A percentile compares a stretch with the other conserved stretches of the same genome.
Evolutionary conservation across 768 basidiomycete species (phyloP).

Genomic region (Xanthoconium purpureum): DNA sequence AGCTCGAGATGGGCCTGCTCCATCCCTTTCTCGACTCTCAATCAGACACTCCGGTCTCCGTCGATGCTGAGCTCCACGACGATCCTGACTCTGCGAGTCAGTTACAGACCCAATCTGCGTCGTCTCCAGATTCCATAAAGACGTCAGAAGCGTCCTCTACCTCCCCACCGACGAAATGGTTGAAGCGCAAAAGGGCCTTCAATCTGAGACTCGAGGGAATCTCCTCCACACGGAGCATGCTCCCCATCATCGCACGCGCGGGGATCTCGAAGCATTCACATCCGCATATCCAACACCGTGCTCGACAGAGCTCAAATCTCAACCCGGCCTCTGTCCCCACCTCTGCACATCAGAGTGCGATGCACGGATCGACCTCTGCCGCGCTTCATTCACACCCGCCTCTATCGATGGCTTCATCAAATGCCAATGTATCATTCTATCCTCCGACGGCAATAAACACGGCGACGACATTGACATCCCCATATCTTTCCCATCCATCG

Average conservation of each 20-base stretch:
- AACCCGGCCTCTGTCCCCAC: slow-evolving; percentile 28
- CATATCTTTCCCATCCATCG: slow-evolving; percentile 30
- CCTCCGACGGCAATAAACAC: slow-evolving; percentile 30
- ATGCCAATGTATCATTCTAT: slow-evolving; percentile 22
- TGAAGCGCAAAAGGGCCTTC: slow-evolving; percentile 58
- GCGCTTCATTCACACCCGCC: slow-evolving; percentile 17
- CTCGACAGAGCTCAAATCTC: slow-evolving; percentile 30
- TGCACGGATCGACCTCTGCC: slow-evolving; percentile 10
- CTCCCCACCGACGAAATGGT: slow-evolving; percentile 40
- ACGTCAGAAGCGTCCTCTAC: slow-evolving; percentile 31
- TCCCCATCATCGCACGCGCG: slow-evolving; percentile 17
- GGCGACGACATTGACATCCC: slow-evolving; percentile 32
- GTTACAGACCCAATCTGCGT: slow-evolving; percentile 1
- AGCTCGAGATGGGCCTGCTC: slow-evolving; percentile 49
- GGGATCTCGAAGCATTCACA: slow-evolving; percentile 26
- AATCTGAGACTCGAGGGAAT: slow-evolving; percentile 50
- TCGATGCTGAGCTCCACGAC: slow-evolving; percentile 17
- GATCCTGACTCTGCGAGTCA: slow-evolving; percentile 20
- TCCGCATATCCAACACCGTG: slow-evolving; percentile 27
- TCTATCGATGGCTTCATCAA: slow-evolving; percentile 16
- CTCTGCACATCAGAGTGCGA: slow-evolving; percentile 18
- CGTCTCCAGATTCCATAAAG: slow-evolving; percentile 24
- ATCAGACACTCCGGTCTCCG: neutral
- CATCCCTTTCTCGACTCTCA: slow-evolving; percentile 11
- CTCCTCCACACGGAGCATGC: slow-evolving; percentile 25